Evolutionary conservation across 139 green algal genomes (phyloP).

Genomic region (Penium margaritaceum): DNA sequence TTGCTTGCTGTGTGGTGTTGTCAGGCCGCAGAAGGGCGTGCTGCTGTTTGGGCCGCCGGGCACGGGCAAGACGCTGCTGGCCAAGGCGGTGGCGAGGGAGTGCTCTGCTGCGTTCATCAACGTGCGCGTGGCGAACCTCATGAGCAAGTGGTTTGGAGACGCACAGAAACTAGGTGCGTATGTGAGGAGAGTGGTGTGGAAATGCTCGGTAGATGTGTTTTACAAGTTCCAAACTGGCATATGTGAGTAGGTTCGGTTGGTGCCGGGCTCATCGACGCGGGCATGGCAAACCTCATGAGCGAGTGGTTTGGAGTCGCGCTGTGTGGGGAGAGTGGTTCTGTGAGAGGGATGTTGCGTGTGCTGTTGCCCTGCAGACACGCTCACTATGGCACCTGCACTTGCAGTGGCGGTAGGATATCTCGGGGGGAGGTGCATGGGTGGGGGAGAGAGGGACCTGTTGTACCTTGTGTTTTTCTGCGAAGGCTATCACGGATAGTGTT

Average conservation of each 20-base stretch:
- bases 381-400: too few relatives aligned
- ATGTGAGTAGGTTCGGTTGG: conserved; percentile 73
- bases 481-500: too few relatives aligned
- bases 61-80: conserved; percentile 72
- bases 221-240: too few relatives aligned
- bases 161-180: conserved; percentile 67
- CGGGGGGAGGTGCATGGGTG: too few relatives aligned
- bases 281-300: conserved; percentile 67
- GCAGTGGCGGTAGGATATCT: too few relatives aligned
- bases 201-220: conserved; percentile 47
- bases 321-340: too few relatives aligned
- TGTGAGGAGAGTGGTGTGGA: neutral
- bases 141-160: conserved; percentile 93
- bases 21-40: neutral
- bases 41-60: conserved; percentile 84
- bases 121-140: conserved; percentile 69
- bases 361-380: neutral
- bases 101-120: conserved; percentile 86
- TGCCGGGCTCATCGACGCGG: conserved; percentile 89
- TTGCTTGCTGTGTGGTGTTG: neutral
- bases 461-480: too few relatives aligned
- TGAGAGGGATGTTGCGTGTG: neutral
- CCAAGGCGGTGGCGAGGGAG: conserved; percentile 82
- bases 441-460: too few relatives aligned
- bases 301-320: conserved; percentile 95